Evolutionary conservation across 2,329 filamentous ascomycete species (phyloP).

Genomic region (Lasiodiplodia sp.): DNA sequence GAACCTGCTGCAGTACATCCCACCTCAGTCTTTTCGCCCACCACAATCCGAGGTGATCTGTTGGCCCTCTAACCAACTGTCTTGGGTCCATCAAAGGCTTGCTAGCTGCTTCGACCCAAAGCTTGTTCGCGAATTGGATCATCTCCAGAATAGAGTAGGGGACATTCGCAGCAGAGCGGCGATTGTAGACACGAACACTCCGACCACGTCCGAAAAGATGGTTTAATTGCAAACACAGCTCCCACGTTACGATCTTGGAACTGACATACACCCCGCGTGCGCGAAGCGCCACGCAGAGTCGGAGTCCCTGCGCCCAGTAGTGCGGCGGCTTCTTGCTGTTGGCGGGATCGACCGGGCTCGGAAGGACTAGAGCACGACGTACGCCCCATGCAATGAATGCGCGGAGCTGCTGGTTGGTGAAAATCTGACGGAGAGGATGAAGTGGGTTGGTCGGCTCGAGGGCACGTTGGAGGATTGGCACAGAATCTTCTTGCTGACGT

Average conservation of each 20-base stretch:
- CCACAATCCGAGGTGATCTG: not conserved
- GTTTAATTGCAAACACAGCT: slow-evolving; percentile 39
- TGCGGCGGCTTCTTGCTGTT: slow-evolving; percentile 37
- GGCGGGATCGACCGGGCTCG: slow-evolving; percentile 30
- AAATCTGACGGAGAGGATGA: slow-evolving; percentile 42
- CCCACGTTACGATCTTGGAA: slow-evolving; percentile 31
- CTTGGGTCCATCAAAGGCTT: slow-evolving; percentile 14
- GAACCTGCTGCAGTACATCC: not conserved
- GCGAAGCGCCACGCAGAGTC: slow-evolving; percentile 40
- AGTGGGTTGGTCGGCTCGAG: slow-evolving; percentile 13
- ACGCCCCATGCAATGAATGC: slow-evolving; percentile 47
- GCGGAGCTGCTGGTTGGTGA: slow-evolving; percentile 38
- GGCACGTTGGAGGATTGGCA: not conserved
- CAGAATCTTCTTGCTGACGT: not conserved
- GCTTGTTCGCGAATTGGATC: slow-evolving; percentile 3
- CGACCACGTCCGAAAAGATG: slow-evolving; percentile 39
- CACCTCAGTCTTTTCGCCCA: slow-evolving; percentile 5
- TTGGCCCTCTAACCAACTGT: not conserved
- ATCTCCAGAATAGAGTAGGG: slow-evolving; percentile 12
- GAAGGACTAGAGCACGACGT: slow-evolving; percentile 38
- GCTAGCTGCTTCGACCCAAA: not conserved
- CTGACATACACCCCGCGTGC: slow-evolving; percentile 40
- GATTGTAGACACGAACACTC: not conserved
- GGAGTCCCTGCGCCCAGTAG: slow-evolving; percentile 41
- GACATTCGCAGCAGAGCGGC: slow-evolving; percentile 2